Evolutionary conservation across 495 filamentous ascomycete species (phyloP).

Genomic region (Xylaria flabelliformis): DNA sequence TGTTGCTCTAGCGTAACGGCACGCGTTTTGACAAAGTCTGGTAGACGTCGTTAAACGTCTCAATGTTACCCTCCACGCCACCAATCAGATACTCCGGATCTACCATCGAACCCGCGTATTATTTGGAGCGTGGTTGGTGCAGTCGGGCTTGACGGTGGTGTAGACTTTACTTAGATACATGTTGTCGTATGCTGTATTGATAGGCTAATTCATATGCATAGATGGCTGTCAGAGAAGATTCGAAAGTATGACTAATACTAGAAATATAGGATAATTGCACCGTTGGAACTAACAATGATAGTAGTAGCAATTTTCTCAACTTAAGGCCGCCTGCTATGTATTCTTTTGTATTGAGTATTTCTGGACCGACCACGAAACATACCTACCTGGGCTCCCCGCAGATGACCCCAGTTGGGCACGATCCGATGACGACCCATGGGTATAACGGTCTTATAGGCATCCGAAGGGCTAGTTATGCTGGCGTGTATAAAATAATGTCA

Average conservation of each 20-base stretch:
- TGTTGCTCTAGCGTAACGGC: slow-evolving; percentile 4
- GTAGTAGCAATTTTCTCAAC: background rate
- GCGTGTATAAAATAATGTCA: slow-evolving; percentile 9
- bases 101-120: background rate
- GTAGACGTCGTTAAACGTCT: background rate
- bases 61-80: background rate
- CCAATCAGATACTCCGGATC: slow-evolving; percentile 1
- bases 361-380: background rate
- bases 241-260: background rate
- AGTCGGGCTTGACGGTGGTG: background rate
- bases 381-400: background rate
- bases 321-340: background rate
- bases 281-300: background rate
- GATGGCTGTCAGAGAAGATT: background rate
- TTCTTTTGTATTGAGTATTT: background rate
- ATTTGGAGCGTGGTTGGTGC: background rate
- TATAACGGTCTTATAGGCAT: slow-evolving; percentile 8
- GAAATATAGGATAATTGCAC: background rate
- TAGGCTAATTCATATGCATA: background rate
- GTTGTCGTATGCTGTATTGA: background rate
- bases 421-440: slow-evolving; percentile 9
- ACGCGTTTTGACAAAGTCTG: slow-evolving; percentile 1
- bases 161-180: background rate
- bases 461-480: slow-evolving; percentile 17
- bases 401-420: slow-evolving; percentile 13